Evolutionary conservation across 2,329 filamentous ascomycete species (phyloP), one percentile per base, ranked within the genome.

Genomic region (Pseudogymnoascus sp.): DNA sequence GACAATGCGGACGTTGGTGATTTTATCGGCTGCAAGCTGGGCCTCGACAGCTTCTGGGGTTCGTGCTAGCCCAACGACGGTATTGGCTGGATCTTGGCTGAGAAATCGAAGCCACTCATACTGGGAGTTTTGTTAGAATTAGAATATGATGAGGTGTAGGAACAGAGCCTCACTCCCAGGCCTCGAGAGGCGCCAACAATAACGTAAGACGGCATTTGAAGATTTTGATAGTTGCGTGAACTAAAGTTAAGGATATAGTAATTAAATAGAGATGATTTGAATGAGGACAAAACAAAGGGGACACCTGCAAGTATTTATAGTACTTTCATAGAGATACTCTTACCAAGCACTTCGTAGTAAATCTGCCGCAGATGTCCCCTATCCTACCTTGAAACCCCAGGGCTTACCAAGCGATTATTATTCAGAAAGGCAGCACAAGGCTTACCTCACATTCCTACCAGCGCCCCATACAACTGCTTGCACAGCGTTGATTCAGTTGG

Each of bases 31-130:
- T 1, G 68, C 64, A 0, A 81, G 71, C 63, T 74, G 77, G 59
- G 76, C 71, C 32, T 80, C 72, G 2, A 78, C 76, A 0, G 69
- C 68, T 1, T 67, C 63, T 64, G 79, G 80, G 68, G 81, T 67
- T 18, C 79, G 78, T 18, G 78, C 79, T 0, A 81, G 68, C 3
- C 78, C 79, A 58, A 81, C 68, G 54, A 81, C 74, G 0, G 69
- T 69, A 64, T 80, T 80, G n/a, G 66, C 60, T 2, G 74, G 67
- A 63, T 80, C 69, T 18, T 67, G 65, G 1, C 80, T 79, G 3
- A 81, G 64, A 28, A 78, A 72, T n/a, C 69, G 70, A 28, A 83
- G 63, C 67, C 82, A 79, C 63, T 76, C 79, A 59, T 75, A 81
- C 80, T 82, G 37, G 5, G 47, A 32, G 47, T 32, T 54, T 32